Conservation (phyloP, 2,329 filamentous ascomycete genomes). For the Arthrobotrys megalospora region DNA sequence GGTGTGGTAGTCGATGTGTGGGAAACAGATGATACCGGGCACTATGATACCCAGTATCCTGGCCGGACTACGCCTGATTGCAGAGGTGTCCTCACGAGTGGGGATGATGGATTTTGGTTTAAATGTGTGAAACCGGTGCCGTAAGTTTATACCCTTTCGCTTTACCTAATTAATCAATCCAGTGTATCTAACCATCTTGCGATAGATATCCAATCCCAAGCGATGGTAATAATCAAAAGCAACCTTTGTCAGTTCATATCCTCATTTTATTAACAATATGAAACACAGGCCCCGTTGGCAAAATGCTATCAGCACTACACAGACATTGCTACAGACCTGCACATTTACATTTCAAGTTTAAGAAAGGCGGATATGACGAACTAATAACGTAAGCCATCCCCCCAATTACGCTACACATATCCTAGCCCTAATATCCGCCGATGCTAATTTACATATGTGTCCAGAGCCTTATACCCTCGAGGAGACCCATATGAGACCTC, state of each 20-base stretch:
- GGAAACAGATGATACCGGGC: constrained; percentile 85
- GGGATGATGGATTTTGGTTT: constrained; percentile 86
- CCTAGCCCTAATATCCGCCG: neutral
- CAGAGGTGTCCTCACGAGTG: constrained; percentile 78
- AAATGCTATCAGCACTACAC: constrained; percentile 76
- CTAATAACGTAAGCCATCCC: constrained; percentile 80
- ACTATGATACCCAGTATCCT: constrained; percentile 85
- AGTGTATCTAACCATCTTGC: constrained; percentile 2
- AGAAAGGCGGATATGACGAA: constrained; percentile 82
- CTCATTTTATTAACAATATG: neutral
- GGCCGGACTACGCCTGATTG: constrained; percentile 78
- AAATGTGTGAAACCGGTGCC: constrained; percentile 85
- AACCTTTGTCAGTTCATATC: too few relatives aligned
- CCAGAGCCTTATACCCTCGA: constrained; percentile 78
- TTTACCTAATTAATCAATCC: constrained; percentile 68
- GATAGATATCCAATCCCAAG: constrained; percentile 54
- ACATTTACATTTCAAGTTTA: constrained; percentile 92
- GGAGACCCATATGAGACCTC: constrained; percentile 86
- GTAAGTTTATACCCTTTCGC: constrained; percentile 74
- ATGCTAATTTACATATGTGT: neutral
- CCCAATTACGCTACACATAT: neutral
- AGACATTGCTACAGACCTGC: constrained; percentile 83
- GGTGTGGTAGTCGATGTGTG: constrained; percentile 84
- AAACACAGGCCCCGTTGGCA: constrained; percentile 76
- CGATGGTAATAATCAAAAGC: constrained; percentile 23